These are phyloP conservation scores for Backusella psychrophila DNA, from an alignment of 192 early-diverging fungal species.

Conservation along the genomic window DNA sequence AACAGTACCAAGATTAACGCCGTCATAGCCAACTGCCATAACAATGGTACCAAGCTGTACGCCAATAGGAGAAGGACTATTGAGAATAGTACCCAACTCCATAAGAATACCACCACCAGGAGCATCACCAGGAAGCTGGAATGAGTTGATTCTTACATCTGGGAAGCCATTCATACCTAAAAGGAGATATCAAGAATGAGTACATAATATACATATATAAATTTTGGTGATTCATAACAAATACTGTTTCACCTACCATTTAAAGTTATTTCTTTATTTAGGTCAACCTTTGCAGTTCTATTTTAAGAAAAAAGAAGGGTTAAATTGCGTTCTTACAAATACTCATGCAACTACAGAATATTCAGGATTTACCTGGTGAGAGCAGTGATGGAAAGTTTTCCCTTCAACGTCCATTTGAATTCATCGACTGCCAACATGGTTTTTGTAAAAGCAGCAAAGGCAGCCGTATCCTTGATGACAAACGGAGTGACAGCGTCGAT, in stretches of 20 bases:
- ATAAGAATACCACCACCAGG: conserved; percentile 55
- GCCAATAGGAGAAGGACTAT: conserved; percentile 55
- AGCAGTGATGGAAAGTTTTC: conserved; percentile 27
- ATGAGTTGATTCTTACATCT: conserved; percentile 46
- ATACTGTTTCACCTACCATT: conserved; percentile 28
- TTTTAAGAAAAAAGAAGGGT: conserved; percentile 11
- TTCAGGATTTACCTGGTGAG: conserved; percentile 13
- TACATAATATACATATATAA: not conserved
- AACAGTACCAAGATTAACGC: conserved; percentile 47
- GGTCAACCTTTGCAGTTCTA: conserved; percentile 36
- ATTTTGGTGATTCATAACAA: not conserved
- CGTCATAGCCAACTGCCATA: conserved; percentile 44
- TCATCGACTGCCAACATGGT: conserved; percentile 44
- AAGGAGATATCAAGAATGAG: not conserved
- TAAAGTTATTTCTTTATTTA: conserved; percentile 42
- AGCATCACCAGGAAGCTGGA: conserved; percentile 54
- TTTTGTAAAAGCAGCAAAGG: conserved; percentile 44
- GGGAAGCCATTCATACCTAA: conserved; percentile 57
- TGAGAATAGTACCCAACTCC: conserved; percentile 47
- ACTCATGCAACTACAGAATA: not conserved
- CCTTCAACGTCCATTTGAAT: conserved; percentile 30
- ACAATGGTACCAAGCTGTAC: conserved; percentile 53
- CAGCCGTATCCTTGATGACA: conserved; percentile 35
- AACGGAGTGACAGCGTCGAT: conserved; percentile 32
- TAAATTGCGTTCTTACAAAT: conserved; percentile 18